These are phyloP conservation scores for Lactarius psammicola DNA, from an alignment of 768 basidiomycete genomes.

Conservation along the genomic window DNA sequence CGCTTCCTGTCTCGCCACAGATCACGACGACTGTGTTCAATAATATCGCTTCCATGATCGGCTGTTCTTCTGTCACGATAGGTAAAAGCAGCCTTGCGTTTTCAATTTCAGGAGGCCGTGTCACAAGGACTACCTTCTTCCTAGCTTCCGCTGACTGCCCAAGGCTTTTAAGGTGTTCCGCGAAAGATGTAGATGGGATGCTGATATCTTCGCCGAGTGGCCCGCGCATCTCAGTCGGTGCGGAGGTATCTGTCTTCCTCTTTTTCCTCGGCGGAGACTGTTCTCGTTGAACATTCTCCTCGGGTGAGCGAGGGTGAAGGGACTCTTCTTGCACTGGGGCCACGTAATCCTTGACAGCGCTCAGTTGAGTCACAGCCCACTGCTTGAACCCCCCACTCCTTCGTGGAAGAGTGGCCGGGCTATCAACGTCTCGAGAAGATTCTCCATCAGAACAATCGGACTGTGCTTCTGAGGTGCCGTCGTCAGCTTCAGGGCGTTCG, in stretches of 20 bases:
- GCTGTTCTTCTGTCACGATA: conserved; percentile 90
- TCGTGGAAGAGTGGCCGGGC: conserved; percentile 34
- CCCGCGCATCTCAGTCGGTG: conserved; percentile 57
- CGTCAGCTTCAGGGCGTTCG: conserved; percentile 25
- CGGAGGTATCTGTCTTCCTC: conserved; percentile 42
- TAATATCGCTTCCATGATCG: conserved; percentile 88
- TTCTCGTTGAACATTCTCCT: not conserved
- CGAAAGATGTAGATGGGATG: conserved; percentile 66
- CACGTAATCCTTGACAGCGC: conserved; percentile 44
- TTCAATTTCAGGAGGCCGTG: conserved; percentile 67
- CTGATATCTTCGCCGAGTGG: conserved; percentile 74
- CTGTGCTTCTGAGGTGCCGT: conserved; percentile 16
- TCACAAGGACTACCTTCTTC: conserved; percentile 51
- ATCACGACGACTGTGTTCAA: conserved; percentile 86
- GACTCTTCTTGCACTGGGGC: conserved; percentile 29
- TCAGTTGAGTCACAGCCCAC: conserved; percentile 84
- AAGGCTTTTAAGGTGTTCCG: conserved; percentile 44
- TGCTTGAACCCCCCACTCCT: conserved; percentile 71
- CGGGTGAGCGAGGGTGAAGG: not conserved
- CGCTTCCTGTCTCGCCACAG: conserved; percentile 94
- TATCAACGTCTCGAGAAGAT: conserved; percentile 29
- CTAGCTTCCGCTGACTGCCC: conserved; percentile 22
- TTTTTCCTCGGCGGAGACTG: conserved; percentile 42
- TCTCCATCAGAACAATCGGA: conserved; percentile 30
- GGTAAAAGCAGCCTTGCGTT: conserved; percentile 79